Percentiles rank a stretch among this genome's conserved stretches.
Conservation (phyloP, 2,329 filamentous ascomycete species). For the Saccharata proteae region DNA sequence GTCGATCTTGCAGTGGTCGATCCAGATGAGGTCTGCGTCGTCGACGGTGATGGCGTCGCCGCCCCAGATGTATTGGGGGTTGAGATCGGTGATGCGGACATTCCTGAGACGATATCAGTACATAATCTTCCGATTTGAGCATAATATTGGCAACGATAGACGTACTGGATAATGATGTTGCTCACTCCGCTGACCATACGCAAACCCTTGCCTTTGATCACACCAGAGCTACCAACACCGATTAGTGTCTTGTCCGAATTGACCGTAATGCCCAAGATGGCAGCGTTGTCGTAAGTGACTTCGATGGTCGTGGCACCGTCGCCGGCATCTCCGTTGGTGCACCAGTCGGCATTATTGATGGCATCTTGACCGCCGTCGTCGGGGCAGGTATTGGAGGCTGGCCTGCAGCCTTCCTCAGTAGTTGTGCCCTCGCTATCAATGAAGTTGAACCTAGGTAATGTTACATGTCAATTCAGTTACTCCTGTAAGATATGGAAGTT, state of each 20-base stretch:
- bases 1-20: slow-evolving; percentile 30
- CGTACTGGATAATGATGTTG: slow-evolving; percentile 42
- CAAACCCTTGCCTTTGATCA: slow-evolving; percentile 48
- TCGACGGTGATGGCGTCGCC: slow-evolving; percentile 23
- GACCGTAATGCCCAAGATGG: slow-evolving; percentile 38
- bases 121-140: not conserved
- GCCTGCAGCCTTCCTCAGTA: slow-evolving; percentile 44
- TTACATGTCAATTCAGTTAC: slow-evolving; percentile 15
- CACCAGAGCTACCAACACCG: slow-evolving; percentile 39
- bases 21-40: slow-evolving; percentile 17
- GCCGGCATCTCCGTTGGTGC: slow-evolving; percentile 45
- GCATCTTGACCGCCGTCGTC: slow-evolving; percentile 47
- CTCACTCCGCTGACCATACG: slow-evolving; percentile 27
- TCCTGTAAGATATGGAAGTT: no score
- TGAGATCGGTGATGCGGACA: slow-evolving; percentile 32
- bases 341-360: slow-evolving; percentile 49
- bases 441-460: slow-evolving; percentile 36
- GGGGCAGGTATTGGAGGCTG: slow-evolving; percentile 31
- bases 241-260: slow-evolving; percentile 46
- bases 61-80: slow-evolving; percentile 24
- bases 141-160: slow-evolving; percentile 11
- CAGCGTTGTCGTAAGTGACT: slow-evolving; percentile 41
- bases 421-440: slow-evolving; percentile 42
- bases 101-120: not conserved
- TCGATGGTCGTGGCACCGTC: slow-evolving; percentile 34